phyloP scores from a whole-genome alignment of 2,329 filamentous ascomycete genomes.

The Eutypa lata region DNA sequence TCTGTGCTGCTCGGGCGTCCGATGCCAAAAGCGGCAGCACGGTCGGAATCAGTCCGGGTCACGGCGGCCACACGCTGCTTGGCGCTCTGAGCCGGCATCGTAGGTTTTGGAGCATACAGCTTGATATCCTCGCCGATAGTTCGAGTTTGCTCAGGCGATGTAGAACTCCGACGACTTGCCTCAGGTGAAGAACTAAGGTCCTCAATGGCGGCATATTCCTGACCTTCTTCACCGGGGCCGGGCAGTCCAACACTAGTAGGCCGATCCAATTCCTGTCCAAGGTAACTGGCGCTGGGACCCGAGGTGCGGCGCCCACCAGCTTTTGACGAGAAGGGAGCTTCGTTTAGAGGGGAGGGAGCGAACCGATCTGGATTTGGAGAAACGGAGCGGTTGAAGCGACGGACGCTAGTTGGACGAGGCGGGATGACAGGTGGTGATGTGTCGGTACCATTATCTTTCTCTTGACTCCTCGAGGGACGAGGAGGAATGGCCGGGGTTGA shows the following conservation, averaged over 20 bases:
- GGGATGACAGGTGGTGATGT: conserved; percentile 65
- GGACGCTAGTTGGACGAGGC: conserved; percentile 68
- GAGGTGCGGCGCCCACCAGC: conserved; percentile 8
- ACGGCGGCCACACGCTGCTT: conserved; percentile 80
- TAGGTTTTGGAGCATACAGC: conserved; percentile 85
- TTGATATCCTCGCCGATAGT: conserved; percentile 78
- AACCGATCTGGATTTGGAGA: conserved; percentile 78
- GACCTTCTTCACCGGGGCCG: conserved; percentile 83
- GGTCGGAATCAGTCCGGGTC: conserved; percentile 86
- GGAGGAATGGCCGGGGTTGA: conserved; percentile 52
- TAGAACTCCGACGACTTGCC: conserved; percentile 28
- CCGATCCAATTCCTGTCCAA: conserved; percentile 50
- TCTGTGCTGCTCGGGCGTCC: conserved; percentile 64
- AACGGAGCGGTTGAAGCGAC: conserved; percentile 64
- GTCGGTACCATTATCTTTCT: conserved; percentile 36
- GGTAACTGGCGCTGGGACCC: conserved; percentile 33
- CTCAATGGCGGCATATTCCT: conserved; percentile 68
- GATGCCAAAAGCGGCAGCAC: conserved; percentile 80
- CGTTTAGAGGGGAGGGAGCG: conserved; percentile 82
- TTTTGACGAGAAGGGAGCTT: conserved; percentile 53
- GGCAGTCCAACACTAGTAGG: conserved; percentile 79
- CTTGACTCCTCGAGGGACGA: conserved; percentile 50
- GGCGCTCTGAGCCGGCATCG: conserved; percentile 74
- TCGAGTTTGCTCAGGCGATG: conserved; percentile 68
- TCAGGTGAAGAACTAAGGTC: conserved; percentile 43